Conservation (phyloP, 75 land plant genomes). For the Sequoiadendron giganteum region DNA sequence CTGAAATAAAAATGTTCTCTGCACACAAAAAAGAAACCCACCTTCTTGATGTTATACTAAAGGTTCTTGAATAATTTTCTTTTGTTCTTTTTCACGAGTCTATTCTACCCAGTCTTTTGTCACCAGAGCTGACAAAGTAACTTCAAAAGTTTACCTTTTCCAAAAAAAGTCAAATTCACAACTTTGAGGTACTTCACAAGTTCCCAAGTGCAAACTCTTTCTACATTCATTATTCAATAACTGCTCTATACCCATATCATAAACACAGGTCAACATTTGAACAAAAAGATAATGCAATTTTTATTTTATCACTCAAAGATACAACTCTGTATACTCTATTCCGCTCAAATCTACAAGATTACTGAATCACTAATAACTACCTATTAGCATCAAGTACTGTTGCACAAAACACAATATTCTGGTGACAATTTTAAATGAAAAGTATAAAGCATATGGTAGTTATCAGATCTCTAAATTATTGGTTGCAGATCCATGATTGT, state of each 20-base stretch:
- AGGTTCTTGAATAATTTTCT: not conserved
- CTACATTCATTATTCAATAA: not conserved
- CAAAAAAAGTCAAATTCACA: not conserved
- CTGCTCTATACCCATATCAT: not conserved
- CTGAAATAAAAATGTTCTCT: not conserved
- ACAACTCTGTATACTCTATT: not conserved
- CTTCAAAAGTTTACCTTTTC: not conserved
- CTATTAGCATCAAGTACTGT: not conserved
- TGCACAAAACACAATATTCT: not conserved
- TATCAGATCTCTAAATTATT: not conserved
- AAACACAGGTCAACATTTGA: not conserved
- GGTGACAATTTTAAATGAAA: not conserved
- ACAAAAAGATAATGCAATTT: not conserved
- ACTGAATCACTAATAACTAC: not conserved
- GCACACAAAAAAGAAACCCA: not conserved
- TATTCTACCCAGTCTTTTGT: not conserved
- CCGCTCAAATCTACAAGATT: too few species aligned
- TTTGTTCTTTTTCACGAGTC: not conserved
- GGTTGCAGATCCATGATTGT: not conserved
- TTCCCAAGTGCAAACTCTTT: not conserved
- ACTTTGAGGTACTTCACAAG: not conserved
- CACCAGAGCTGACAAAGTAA: not conserved
- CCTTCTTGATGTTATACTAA: not conserved
- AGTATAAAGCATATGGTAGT: not conserved
- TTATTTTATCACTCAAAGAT: not conserved